Base-by-base conservation (phyloP, 495 filamentous ascomycete species). In the Penicillium ochrochloron region DNA sequence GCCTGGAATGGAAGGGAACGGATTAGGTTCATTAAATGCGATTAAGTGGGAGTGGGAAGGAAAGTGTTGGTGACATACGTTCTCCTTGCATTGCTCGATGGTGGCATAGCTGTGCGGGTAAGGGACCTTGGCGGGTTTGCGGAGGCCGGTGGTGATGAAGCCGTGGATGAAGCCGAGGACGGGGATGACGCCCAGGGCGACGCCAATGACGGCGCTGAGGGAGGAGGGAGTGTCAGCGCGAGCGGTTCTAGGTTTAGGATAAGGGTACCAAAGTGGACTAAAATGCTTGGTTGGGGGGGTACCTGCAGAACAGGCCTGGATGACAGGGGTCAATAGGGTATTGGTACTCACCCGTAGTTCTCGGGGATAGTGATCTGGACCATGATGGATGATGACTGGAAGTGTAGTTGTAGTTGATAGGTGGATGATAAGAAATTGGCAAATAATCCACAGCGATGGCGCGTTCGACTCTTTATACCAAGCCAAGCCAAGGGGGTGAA, bases 81-180 rank as follows among this genome's bases (percentile, higher is more conserved):
- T 87, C 37, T 77, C 76, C 58, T 84, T 84, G 70, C 86, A 78
- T 62, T 79, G 74, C 59, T 82, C 86, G 34, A 82, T 56, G 37
- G 77, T 84, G 33, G 86, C 90, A 70, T 92, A 93, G 70, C 79
- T 61, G 72, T 83, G 87, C 10, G 90, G 90, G 62, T 84, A 92
- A 17, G 76, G 76, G 56, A 92, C 72, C 44, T 85, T 81, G 69
- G 86, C 82, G 2, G 65, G 64, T 64, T 79, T 85, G 70, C 90
- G 89, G 62, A 78, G 61, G 6, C 37, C 53, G 46, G 59, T 68
- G 35, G 80, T 82, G 62, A 87, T 64, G 35, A 61, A 7, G 56
- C 73, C 66, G 74, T 92, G 90, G 68, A 91, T 63, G 65, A 89
- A 80, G 70, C 85, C 75, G 42, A 88, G 84, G 51, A 89, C 77